Conservation (phyloP, 352 stramenopile genomes). For the Bremia lactucae region DNA sequence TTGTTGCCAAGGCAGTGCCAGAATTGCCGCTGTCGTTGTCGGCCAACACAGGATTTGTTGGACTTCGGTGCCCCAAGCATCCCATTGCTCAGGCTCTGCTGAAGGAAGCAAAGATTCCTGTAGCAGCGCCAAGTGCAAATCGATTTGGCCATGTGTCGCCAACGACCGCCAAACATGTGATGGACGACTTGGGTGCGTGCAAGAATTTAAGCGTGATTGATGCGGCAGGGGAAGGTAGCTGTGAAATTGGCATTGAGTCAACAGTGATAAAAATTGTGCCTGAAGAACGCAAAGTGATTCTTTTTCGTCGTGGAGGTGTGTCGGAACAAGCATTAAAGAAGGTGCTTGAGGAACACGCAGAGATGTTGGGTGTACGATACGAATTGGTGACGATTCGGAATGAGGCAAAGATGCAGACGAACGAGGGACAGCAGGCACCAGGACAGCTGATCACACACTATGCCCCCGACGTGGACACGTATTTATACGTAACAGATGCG, state of each 20-base stretch:
- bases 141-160: slow-evolving; percentile 98
- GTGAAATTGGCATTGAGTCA: slow-evolving; percentile 89
- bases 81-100: slow-evolving; percentile 88
- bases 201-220: slow-evolving; percentile 84
- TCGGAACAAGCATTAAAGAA: slow-evolving; percentile 54
- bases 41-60: slow-evolving; percentile 95
- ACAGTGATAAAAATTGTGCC: slow-evolving; percentile 88
- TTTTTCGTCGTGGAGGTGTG: slow-evolving; percentile 84
- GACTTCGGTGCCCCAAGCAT: slow-evolving; percentile 92
- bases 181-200: slow-evolving; percentile 91
- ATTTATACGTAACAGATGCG: slow-evolving; percentile 50
- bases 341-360: slow-evolving; percentile 41
- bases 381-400: slow-evolving; percentile 62
- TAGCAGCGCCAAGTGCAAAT: slow-evolving; percentile 97
- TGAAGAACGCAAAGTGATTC: slow-evolving; percentile 61
- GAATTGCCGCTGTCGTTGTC: slow-evolving; percentile 76
- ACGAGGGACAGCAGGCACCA: slow-evolving; percentile 82
- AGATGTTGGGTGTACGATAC: slow-evolving; percentile 30
- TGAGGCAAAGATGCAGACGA: slow-evolving; percentile 46
- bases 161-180: slow-evolving; percentile 92
- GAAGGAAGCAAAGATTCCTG: slow-evolving; percentile 80
- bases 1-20: slow-evolving; percentile 89
- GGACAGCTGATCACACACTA: slow-evolving; percentile 97
- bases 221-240: slow-evolving; percentile 39
- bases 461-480: slow-evolving; percentile 90